phyloP scores from a whole-genome alignment of 1,139 yeast species.

The Yamadazyma mexicana region DNA sequence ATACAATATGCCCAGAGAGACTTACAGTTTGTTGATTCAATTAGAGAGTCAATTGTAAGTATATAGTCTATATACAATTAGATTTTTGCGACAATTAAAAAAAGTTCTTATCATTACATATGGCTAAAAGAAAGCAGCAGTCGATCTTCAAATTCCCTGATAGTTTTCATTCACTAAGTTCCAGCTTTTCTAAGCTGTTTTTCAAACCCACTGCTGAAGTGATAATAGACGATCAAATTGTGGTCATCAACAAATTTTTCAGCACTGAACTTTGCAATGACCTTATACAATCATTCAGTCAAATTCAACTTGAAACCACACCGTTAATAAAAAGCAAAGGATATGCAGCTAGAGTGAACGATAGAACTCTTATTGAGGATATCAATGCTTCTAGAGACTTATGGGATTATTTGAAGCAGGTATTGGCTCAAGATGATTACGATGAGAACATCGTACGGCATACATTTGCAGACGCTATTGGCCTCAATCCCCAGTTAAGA shows the following conservation, averaged over 20 bases:
- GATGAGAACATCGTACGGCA: conserved; percentile 26
- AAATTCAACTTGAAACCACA: conserved; percentile 45
- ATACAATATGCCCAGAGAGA: conserved; percentile 91
- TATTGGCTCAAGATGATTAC: conserved; percentile 34
- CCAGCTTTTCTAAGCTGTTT: conserved; percentile 23
- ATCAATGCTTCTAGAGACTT: conserved; percentile 36
- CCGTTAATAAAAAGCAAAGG: conserved; percentile 49
- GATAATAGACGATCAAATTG: conserved; percentile 42
- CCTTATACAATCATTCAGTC: conserved; percentile 38
- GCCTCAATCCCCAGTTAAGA: conserved; percentile 58
- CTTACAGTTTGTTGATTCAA: conserved; percentile 71
- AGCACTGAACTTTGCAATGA: conserved; percentile 42
- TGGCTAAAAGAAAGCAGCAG: conserved; percentile 11
- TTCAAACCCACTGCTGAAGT: conserved; percentile 36
- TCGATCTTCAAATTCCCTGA: conserved; percentile 26
- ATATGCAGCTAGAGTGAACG: conserved; percentile 63
- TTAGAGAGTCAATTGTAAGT: conserved; percentile 55
- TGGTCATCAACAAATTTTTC: conserved; percentile 48
- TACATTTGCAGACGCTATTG: conserved; percentile 41
- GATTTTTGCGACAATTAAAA: conserved; percentile 1
- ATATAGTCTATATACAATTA: conserved; percentile 1
- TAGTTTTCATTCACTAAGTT: conserved; percentile 22
- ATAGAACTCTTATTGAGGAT: conserved; percentile 47
- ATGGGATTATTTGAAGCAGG: conserved; percentile 42
- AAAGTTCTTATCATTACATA: background rate